Percentiles rank a stretch among this genome's conserved stretches.
Evolutionary conservation across 2,329 filamentous ascomycete species (phyloP).

Genomic region (Aspergillus ibericus): DNA sequence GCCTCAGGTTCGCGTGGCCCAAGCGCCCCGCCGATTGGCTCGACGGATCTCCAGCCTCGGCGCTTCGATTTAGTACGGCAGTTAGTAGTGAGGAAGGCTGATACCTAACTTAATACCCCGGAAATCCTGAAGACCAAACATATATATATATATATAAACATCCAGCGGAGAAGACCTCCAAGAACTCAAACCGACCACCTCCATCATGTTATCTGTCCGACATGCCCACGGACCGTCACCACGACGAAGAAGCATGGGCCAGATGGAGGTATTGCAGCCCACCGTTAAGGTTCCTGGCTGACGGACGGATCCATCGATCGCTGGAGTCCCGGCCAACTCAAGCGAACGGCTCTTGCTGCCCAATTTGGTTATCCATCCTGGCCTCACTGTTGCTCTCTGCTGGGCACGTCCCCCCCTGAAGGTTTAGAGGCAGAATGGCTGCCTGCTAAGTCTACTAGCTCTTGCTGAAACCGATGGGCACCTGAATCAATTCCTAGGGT

Average conservation of each 20-base stretch:
- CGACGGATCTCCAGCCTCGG: neutral
- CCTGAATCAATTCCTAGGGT: neutral
- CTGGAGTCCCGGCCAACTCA: slow-evolving; percentile 9
- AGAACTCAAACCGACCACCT: neutral
- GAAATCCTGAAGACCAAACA: too few relatives aligned
- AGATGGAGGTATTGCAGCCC: neutral
- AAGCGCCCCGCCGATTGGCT: neutral
- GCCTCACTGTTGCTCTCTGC: slow-evolving; percentile 8
- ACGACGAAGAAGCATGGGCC: neutral
- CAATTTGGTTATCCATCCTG: slow-evolving; percentile 12
- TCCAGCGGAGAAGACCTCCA: too few relatives aligned
- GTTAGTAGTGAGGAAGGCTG: too few relatives aligned
- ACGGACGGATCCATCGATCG: neutral
- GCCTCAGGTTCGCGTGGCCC: neutral
- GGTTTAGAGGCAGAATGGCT: too few relatives aligned
- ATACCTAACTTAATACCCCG: too few relatives aligned
- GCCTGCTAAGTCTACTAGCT: too few relatives aligned
- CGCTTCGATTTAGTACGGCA: neutral
- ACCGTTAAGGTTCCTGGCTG: neutral
- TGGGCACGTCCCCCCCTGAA: neutral
- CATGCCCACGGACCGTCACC: slow-evolving; percentile 4
- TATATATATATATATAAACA: neutral
- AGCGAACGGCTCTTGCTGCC: slow-evolving; percentile 16
- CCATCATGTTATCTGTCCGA: neutral
- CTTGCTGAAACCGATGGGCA: too few relatives aligned